These are phyloP conservation scores for Aeschynomene evenia DNA, from an alignment of 306 rosid species.

Conservation along the genomic window DNA sequence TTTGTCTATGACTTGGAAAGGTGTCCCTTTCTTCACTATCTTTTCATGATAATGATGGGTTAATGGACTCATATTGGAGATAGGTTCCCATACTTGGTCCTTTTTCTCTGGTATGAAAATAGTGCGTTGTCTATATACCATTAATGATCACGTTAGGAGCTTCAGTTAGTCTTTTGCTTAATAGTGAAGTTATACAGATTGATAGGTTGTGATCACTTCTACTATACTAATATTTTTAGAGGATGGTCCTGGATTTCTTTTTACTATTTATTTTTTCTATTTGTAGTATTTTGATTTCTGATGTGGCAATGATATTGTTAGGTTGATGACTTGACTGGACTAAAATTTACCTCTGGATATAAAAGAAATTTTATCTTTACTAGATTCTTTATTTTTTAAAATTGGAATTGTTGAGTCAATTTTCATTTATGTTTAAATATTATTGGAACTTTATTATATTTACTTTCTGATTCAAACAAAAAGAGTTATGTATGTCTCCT, in stretches of 20 bases:
- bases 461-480: slow-evolving; percentile 10
- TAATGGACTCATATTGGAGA: slow-evolving; percentile 13
- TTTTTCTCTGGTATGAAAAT: slow-evolving; percentile 75
- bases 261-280: neutral
- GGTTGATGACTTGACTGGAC: slow-evolving; percentile 37
- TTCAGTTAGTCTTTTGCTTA: slow-evolving; percentile 16
- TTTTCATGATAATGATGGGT: slow-evolving; percentile 79
- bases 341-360: neutral
- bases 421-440: too few species aligned
- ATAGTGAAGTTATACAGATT: slow-evolving; percentile 29
- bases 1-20: slow-evolving; percentile 84
- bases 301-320: slow-evolving; percentile 34
- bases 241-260: slow-evolving; percentile 16
- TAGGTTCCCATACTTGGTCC: slow-evolving; percentile 57
- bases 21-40: slow-evolving; percentile 73
- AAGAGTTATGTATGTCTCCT: neutral
- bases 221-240: slow-evolving; percentile 24
- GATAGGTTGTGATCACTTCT: slow-evolving; percentile 10
- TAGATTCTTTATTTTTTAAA: too few species aligned
- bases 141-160: slow-evolving; percentile 33
- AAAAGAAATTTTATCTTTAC: slow-evolving; percentile 37
- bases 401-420: too few species aligned
- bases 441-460: too few species aligned
- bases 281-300: slow-evolving; percentile 13
- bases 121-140: slow-evolving; percentile 50